phyloP scores from a whole-genome alignment of 2,329 filamentous ascomycete genomes.

The Fusarium burgessii region DNA sequence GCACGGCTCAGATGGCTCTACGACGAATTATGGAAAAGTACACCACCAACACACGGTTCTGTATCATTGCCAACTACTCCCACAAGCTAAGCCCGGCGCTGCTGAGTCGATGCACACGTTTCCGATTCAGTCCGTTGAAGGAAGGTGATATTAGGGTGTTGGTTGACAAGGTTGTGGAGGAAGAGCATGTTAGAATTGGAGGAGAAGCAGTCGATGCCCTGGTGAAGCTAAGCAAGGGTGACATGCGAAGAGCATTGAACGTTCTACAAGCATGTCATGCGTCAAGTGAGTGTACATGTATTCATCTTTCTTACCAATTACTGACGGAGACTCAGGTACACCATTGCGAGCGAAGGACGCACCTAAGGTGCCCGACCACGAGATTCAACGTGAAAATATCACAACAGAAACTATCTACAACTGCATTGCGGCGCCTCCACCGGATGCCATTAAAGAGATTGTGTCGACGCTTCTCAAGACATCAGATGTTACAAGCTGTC shows the following conservation, averaged over 20 bases:
- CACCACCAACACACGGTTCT: slow-evolving; percentile 96
- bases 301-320: not conserved
- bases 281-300: slow-evolving; percentile 71
- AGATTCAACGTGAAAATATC: slow-evolving; percentile 78
- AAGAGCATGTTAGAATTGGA: slow-evolving; percentile 87
- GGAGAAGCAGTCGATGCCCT: slow-evolving; percentile 84
- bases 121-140: slow-evolving; percentile 94
- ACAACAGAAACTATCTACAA: slow-evolving; percentile 97
- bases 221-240: slow-evolving; percentile 89
- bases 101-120: slow-evolving; percentile 92
- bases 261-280: slow-evolving; percentile 97
- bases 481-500: slow-evolving; percentile 87
- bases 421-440: slow-evolving; percentile 95
- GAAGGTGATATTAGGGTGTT: slow-evolving; percentile 85
- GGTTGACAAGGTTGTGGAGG: slow-evolving; percentile 89
- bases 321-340: slow-evolving; percentile 63
- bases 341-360: slow-evolving; percentile 72
- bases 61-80: slow-evolving; percentile 98
- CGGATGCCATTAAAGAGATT: slow-evolving; percentile 87
- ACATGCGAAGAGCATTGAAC: slow-evolving; percentile 95
- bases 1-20: slow-evolving; percentile 96
- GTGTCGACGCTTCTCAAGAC: slow-evolving; percentile 85
- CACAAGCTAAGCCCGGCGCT: slow-evolving; percentile 96
- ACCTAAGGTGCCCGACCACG: slow-evolving; percentile 70
- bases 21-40: slow-evolving; percentile 99